A percentile compares a stretch with the other conserved stretches of the same genome.
These are phyloP conservation scores for Trypanosoma congolense DNA, from an alignment of 208 protist genomes.

Conservation along the genomic window DNA sequence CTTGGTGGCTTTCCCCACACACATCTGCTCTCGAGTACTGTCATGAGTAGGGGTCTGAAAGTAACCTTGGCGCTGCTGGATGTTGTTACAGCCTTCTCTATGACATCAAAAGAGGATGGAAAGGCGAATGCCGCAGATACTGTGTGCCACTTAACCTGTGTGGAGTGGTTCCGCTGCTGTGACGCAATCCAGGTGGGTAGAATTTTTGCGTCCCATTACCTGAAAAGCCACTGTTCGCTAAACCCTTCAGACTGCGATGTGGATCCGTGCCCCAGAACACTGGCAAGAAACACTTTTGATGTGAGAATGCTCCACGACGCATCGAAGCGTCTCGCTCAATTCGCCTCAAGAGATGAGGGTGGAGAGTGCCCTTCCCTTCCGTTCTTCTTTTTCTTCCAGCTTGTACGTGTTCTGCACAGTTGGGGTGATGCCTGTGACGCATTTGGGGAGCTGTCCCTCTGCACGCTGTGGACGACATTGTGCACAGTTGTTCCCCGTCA, in stretches of 20 bases:
- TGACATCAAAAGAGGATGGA: too few relatives aligned
- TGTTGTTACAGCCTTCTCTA: too few relatives aligned
- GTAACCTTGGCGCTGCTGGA: too few relatives aligned
- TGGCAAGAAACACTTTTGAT: background rate
- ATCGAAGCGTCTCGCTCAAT: background rate
- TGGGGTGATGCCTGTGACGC: background rate
- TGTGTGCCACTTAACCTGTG: too few relatives aligned
- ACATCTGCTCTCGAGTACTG: too few relatives aligned
- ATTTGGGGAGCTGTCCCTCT: background rate
- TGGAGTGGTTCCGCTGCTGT: too few relatives aligned
- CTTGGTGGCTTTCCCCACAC: too few relatives aligned
- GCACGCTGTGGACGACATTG: conserved; percentile 8
- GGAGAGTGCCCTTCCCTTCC: background rate
- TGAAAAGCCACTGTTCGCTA: too few relatives aligned
- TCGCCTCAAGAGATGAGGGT: background rate
- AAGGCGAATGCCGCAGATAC: too few relatives aligned
- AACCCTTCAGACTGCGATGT: background rate
- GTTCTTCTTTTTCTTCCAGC: background rate
- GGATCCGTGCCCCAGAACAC: background rate
- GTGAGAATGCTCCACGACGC: background rate
- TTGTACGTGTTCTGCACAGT: conserved; percentile 7
- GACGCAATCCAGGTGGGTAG: too few relatives aligned
- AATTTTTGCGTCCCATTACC: too few relatives aligned
- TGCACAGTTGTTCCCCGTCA: conserved; percentile 3
- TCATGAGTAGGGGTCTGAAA: too few relatives aligned